Evolutionary conservation across 1,284 basidiomycete species (phyloP).

Genomic region (Ceratobasidium sp.): DNA sequence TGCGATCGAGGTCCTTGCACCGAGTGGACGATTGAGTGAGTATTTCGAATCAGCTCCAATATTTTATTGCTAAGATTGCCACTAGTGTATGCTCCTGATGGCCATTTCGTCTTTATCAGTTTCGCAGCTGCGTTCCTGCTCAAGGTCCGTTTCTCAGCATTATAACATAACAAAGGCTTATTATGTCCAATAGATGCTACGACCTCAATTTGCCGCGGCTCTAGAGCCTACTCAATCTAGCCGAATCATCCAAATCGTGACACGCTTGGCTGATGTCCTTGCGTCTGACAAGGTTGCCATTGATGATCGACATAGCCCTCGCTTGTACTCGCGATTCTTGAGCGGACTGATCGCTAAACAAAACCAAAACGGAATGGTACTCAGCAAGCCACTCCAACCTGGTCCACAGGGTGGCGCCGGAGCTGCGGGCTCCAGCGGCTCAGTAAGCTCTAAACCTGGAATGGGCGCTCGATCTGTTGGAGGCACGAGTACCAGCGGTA

Average conservation of each 20-base stretch:
- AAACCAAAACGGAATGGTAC: constrained; percentile 1
- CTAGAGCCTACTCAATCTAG: constrained; percentile 67
- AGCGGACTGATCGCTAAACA: constrained; percentile 67
- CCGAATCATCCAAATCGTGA: constrained; percentile 76
- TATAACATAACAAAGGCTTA: constrained; percentile 20
- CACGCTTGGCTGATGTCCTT: constrained; percentile 72
- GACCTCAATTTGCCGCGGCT: constrained; percentile 71
- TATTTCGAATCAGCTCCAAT: not conserved
- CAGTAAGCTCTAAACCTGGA: not conserved
- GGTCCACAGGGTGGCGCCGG: constrained; percentile 7
- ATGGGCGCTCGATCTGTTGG: not conserved
- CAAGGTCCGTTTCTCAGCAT: constrained; percentile 58
- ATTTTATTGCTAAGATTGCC: not conserved
- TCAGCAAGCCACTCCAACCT: not conserved
- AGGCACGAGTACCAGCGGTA: not conserved
- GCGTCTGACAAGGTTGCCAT: constrained; percentile 78
- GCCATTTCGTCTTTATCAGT: constrained; percentile 83
- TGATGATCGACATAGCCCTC: constrained; percentile 81
- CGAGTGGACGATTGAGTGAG: constrained; percentile 74
- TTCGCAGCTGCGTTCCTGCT: constrained; percentile 86
- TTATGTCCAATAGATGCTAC: constrained; percentile 61
- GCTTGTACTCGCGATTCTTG: constrained; percentile 80
- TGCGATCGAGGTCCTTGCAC: constrained; percentile 70
- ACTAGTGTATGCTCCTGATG: constrained; percentile 73
- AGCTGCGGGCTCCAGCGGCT: not conserved